Evolutionary conservation across 2,329 filamentous ascomycete species (phyloP).

Genomic region (Fusarium neocosmosporiellum): DNA sequence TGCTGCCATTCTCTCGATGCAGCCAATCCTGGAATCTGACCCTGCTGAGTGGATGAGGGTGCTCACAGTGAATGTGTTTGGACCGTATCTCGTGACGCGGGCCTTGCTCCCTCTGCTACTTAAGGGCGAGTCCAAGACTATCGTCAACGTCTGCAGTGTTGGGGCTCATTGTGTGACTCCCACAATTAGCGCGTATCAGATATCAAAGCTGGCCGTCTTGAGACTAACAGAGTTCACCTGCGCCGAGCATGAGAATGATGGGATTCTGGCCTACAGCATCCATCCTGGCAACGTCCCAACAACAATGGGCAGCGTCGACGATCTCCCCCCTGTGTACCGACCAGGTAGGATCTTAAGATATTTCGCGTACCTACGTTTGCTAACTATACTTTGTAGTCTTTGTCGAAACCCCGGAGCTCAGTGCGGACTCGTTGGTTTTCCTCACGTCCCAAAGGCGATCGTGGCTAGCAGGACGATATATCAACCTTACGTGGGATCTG

Average conservation of each 20-base stretch:
- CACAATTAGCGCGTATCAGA: slow-evolving; percentile 22
- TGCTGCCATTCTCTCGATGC: slow-evolving; percentile 53
- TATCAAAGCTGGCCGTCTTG: slow-evolving; percentile 28
- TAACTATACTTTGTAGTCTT: slow-evolving; percentile 4
- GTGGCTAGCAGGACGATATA: slow-evolving; percentile 26
- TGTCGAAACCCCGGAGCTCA: slow-evolving; percentile 21
- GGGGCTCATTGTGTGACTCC: slow-evolving; percentile 20
- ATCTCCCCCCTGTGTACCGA: not conserved
- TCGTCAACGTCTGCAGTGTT: slow-evolving; percentile 59
- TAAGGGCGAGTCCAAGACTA: slow-evolving; percentile 48
- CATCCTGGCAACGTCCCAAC: slow-evolving; percentile 30
- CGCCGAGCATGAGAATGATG: slow-evolving; percentile 13
- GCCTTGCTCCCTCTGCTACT: slow-evolving; percentile 62
- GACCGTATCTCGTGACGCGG: slow-evolving; percentile 56
- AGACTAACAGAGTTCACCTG: slow-evolving; percentile 29
- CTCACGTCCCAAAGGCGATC: slow-evolving; percentile 5
- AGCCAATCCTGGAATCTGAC: slow-evolving; percentile 49
- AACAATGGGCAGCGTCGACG: slow-evolving; percentile 9
- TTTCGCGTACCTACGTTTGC: not conserved
- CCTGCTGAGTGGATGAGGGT: slow-evolving; percentile 57
- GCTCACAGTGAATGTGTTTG: slow-evolving; percentile 63
- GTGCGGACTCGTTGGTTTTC: slow-evolving; percentile 27
- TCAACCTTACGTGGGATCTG: slow-evolving; percentile 34
- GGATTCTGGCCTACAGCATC: slow-evolving; percentile 10
- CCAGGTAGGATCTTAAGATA: slow-evolving; percentile 1